Conservation (phyloP, 805 yeast species). For the Kluyveromyces dobzhanskii region DNA sequence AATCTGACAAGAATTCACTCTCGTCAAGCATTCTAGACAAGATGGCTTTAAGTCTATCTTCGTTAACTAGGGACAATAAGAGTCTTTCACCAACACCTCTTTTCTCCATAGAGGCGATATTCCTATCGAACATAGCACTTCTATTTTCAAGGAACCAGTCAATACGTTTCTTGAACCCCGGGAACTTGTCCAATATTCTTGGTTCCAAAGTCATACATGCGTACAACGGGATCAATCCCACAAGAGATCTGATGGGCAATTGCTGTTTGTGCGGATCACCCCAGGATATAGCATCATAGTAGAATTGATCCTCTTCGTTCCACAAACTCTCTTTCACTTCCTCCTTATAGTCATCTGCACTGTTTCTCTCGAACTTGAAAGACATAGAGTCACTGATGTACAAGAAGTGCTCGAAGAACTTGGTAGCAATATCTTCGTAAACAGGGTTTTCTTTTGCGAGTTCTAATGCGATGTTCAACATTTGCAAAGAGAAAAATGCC, state of each 20-base stretch:
- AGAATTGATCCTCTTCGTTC: constrained; percentile 85
- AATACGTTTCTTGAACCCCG: constrained; percentile 72
- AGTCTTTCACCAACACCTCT: constrained; percentile 80
- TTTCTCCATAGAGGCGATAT: constrained; percentile 72
- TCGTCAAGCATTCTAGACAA: constrained; percentile 78
- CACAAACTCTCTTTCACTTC: constrained; percentile 60
- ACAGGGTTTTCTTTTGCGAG: constrained; percentile 77
- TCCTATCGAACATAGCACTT: constrained; percentile 62
- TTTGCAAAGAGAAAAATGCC: constrained; percentile 85
- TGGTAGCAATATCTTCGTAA: constrained; percentile 89
- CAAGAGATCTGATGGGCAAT: constrained; percentile 80
- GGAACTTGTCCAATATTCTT: constrained; percentile 65
- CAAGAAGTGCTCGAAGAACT: constrained; percentile 87
- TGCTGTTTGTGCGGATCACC: constrained; percentile 60
- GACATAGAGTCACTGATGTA: constrained; percentile 93
- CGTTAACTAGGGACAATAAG: constrained; percentile 68
- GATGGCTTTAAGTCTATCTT: constrained; percentile 69
- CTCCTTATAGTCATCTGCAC: constrained; percentile 30
- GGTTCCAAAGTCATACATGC: constrained; percentile 87
- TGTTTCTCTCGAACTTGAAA: constrained; percentile 33
- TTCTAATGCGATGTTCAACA: constrained; percentile 89
- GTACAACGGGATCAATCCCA: constrained; percentile 84
- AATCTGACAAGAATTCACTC: constrained; percentile 72
- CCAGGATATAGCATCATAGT: constrained; percentile 84
- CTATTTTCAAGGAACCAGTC: constrained; percentile 77